Percentiles rank a stretch among this genome's conserved stretches.
Evolutionary conservation across 495 filamentous ascomycete species (phyloP).

Genomic region (Halenospora varia): DNA sequence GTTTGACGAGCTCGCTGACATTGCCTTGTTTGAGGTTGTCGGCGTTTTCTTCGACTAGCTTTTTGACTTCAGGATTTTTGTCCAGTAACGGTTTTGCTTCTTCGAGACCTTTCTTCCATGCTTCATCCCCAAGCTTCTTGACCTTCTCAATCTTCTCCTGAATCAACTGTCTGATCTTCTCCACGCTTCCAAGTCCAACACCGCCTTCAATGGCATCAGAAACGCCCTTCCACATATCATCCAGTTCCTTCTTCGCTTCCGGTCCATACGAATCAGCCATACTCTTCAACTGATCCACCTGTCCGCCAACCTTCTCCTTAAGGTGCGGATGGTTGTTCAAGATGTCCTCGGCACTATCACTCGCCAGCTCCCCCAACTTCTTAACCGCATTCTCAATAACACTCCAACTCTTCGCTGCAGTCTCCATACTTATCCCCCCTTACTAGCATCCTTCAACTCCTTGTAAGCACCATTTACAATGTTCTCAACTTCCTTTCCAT

Average conservation of each 20-base stretch:
- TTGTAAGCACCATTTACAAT: slow-evolving; percentile 56
- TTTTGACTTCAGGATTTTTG: slow-evolving; percentile 61
- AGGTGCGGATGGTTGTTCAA: slow-evolving; percentile 62
- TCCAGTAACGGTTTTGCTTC: slow-evolving; percentile 59
- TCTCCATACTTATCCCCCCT: slow-evolving; percentile 47
- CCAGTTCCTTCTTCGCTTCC: slow-evolving; percentile 63
- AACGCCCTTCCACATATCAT: slow-evolving; percentile 60
- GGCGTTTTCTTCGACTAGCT: slow-evolving; percentile 57
- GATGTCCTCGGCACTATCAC: slow-evolving; percentile 51
- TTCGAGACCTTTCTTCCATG: slow-evolving; percentile 59
- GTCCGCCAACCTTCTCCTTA: slow-evolving; percentile 63
- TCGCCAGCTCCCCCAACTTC: slow-evolving; percentile 48
- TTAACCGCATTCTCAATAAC: slow-evolving; percentile 48
- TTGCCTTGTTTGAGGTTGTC: slow-evolving; percentile 57
- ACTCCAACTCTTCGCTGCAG: slow-evolving; percentile 46
- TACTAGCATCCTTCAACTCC: slow-evolving; percentile 48
- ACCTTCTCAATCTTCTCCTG: slow-evolving; percentile 60
- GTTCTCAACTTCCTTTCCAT: slow-evolving; percentile 58
- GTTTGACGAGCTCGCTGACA: slow-evolving; percentile 46
- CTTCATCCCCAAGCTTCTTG: slow-evolving; percentile 56
- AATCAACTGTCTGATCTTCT: slow-evolving; percentile 54
- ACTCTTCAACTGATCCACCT: slow-evolving; percentile 56
- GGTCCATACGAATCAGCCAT: slow-evolving; percentile 61
- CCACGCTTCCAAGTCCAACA: slow-evolving; percentile 31
- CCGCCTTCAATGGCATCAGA: slow-evolving; percentile 49